Base-by-base conservation (phyloP, 805 yeast genomes). In the Phaffomyces thermotolerans region DNA sequence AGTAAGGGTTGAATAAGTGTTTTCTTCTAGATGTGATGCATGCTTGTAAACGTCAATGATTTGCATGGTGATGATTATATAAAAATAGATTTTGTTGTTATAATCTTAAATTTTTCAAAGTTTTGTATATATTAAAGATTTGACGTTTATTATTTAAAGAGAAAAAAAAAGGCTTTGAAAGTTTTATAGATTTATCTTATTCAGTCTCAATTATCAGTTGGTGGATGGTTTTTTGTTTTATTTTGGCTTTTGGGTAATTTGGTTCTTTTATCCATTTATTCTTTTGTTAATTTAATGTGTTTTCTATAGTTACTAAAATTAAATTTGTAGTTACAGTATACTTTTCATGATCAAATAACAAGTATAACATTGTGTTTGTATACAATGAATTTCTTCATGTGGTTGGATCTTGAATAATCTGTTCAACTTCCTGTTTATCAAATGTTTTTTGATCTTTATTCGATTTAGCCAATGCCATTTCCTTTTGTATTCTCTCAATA, bases 331-430 rank as follows among this genome's bases (percentile, higher is more conserved):
- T 20, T 20, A 20, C 22, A 20, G 22, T 20, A 20, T 20, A 20
- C 22, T 20, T 4, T 20, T 20, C 22, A 5, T 4, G 5, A 5
- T 20, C 22, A 20, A 4, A 20, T 20, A 20, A 20, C 8, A 12
- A 34, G 6, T 20, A 20, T 18, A 12, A 27, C 14, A 24, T 36
- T 15, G n/a, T 33, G 35, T 18, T 17, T 14, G 18, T 10, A n/a
- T 23, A 36, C 6, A 5, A 36, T 2, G 9, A 3, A 12, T 13
- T 7, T 17, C 8, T 22, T 33, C 15, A 50, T 9, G 44, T 42
- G 1, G 52, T 50, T 27, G 53, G 52, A 18, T 48, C 52, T 31
- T 50, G 53, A 10, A 46, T 39, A 10, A 50, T 44, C 40, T 42
- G 46, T 22, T 46, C 52, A 22, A 35, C 36, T 38, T 43, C 51